Evolutionary conservation across 495 filamentous ascomycete species (phyloP), one percentile per base, ranked within the genome.

Genomic region (Daldinia caldariorum): DNA sequence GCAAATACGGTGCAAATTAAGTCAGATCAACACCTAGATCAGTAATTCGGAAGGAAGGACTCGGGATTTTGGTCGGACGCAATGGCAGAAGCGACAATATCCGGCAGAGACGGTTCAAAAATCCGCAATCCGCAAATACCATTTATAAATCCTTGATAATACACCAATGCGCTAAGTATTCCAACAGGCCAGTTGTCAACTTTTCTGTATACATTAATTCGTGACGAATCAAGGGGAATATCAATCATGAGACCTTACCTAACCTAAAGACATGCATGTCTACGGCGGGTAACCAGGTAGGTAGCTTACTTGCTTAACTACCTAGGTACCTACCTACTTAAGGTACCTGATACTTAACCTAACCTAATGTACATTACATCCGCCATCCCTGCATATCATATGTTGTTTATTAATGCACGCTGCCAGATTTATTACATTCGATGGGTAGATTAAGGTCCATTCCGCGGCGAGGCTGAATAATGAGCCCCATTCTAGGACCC

Each of bases 31-130:
- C 58, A 54, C 60, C 60, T 14, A 60, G 54, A 69, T 64, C 61
- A 69, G 67, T 64, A 64, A 69, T 38, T 32, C 67, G 67, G 67
- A 69, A 55, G 60, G 54, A 69, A 63, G 38, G 56, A 14, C 26
- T 69, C 66, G 60, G 53, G 66, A 38, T 59, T 69, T 49, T 41
- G 18, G 58, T 58, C 66, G 35, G 62, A 68, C 58, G 62, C 26
- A 45, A 54, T 38, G 43, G 43, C 41, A 59, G 54, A 53, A 43
- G 53, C 50, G 38, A 41, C 35, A 29, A 8, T 29, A 22, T 16
- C 41, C 55, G 59, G 66, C 12, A 58, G 47, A 53, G 32, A 31
- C 59, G 67, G 67, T 39, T 63, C 38, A 31, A 31, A 16, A 64
- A 64, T 10, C 67, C 63, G 63, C 26, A 26, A 26, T 26, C 26